Base-by-base conservation (phyloP, 768 basidiomycete genomes). In the Hygrophoropsis aurantiaca region DNA sequence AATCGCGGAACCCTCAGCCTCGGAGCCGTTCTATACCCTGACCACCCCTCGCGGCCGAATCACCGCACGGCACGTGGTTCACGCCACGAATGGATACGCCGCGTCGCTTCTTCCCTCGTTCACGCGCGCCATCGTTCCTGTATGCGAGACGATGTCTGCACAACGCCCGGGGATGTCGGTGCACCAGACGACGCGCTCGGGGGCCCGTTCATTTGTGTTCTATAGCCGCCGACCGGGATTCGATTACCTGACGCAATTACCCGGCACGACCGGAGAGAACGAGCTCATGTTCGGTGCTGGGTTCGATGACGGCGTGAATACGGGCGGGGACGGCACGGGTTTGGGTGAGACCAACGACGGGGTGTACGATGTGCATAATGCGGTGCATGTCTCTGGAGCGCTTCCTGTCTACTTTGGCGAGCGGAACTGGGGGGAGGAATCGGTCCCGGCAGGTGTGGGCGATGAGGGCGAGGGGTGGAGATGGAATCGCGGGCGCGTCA, bases 251-350 rank as follows among this genome's bases (percentile, higher is more conserved):
- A 84, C 85, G 5, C 86, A 87, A 61, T 75, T 81, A 38, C 69
- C 36, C 9, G 36, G 36, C 36, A 6, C 73, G 18, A 35, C 47
- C 10, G 70, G 62, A 35, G 74, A 68, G 43, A 65, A 66, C 39
- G 75, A 77, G 52, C 69, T 89, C 44, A 83, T 87, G 78, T 77
- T 85, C 46, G 85, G 86, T n/a, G 84, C 82, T 5, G 85, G 78
- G 8, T 67, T 74, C 42, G 67, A 70, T 35, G 54, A 47, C 25
- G 50, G 59, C 19, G 10, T 48, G 15, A 52, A 49, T 7, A 19
- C 9, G 8, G 46, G 23, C 23, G 42, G 39, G 13, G 24, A 24
- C 1, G 50, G 62, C 42, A 58, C 59, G 11, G 61, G 64, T 30
- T 42, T 69, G 20, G 61, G 60, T 4, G 44, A 52, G 36, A 40